Evolutionary conservation across 805 yeast species (phyloP).

Genomic region (Jamesozyma gamospora): DNA sequence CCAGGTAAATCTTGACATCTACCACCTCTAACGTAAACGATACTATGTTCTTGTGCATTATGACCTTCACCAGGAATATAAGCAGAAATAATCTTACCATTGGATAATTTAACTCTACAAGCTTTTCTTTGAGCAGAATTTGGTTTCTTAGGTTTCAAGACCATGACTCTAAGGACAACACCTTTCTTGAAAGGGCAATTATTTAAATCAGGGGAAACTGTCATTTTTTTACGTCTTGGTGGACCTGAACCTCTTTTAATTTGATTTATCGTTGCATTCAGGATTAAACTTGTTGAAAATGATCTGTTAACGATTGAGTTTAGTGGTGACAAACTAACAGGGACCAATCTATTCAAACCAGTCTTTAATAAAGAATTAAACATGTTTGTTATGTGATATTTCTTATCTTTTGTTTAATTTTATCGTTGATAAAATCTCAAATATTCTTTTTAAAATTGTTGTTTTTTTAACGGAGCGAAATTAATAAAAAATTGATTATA

Average conservation of each 20-base stretch:
- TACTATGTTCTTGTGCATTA: conserved; percentile 95
- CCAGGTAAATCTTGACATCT: conserved; percentile 97
- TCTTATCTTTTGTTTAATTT: no score
- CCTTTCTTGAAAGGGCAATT: conserved; percentile 84
- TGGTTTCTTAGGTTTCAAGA: conserved; percentile 94
- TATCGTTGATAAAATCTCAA: no score
- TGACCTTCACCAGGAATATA: conserved; percentile 99
- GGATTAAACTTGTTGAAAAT: conserved; percentile 8
- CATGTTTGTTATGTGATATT: no score
- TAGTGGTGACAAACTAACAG: no score
- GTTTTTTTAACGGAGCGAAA: no score
- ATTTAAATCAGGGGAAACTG: conserved; percentile 74
- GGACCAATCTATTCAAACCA: background rate
- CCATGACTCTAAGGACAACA: conserved; percentile 88
- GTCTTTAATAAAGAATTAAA: no score
- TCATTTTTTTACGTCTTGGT: conserved; percentile 28
- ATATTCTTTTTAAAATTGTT: no score
- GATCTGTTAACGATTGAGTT: no score
- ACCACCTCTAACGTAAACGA: conserved; percentile 95
- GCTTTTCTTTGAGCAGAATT: conserved; percentile 97
- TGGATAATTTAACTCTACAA: conserved; percentile 84
- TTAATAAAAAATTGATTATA: no score
- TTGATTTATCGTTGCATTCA: conserved; percentile 63
- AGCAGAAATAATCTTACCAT: conserved; percentile 82
- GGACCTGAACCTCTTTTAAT: conserved; percentile 58